Evolutionary conservation across 345 rosid genomes (phyloP).

Genomic region (Clausena lansium): DNA sequence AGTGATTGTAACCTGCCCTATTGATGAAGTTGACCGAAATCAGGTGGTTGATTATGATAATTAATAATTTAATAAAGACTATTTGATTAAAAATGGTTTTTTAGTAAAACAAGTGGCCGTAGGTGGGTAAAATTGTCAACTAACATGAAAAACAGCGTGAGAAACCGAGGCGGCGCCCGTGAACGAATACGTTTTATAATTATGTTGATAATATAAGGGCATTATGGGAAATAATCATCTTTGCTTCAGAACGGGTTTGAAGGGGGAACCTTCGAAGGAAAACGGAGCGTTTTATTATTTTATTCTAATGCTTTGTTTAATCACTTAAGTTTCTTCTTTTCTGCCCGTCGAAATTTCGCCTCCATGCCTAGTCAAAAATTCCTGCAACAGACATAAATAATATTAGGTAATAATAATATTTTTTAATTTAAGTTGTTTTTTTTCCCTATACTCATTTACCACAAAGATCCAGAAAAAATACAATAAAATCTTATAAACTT

Average conservation of each 20-base stretch:
- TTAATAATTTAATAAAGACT: neutral
- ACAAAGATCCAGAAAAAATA: too few species aligned
- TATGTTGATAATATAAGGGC: neutral
- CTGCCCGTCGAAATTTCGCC: neutral
- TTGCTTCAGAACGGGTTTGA: neutral
- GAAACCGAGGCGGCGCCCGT: neutral
- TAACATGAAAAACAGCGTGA: neutral
- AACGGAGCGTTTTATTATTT: neutral
- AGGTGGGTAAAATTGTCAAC: conserved; percentile 21
- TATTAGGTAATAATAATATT: too few species aligned
- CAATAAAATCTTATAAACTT: too few species aligned
- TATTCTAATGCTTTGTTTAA: neutral
- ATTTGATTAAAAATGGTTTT: neutral
- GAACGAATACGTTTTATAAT: neutral
- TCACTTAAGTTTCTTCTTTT: neutral
- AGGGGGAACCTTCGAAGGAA: neutral
- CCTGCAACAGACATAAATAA: neutral
- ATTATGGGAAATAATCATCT: neutral
- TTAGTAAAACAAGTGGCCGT: conserved; percentile 17
- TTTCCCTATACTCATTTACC: too few species aligned
- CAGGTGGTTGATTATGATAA: neutral
- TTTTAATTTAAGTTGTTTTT: too few species aligned
- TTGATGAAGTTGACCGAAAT: neutral
- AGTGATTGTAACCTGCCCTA: neutral
- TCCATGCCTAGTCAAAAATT: neutral